Base-by-base conservation (phyloP, 768 basidiomycete species). In the Pseudohyphozyma bogoriensis region DNA sequence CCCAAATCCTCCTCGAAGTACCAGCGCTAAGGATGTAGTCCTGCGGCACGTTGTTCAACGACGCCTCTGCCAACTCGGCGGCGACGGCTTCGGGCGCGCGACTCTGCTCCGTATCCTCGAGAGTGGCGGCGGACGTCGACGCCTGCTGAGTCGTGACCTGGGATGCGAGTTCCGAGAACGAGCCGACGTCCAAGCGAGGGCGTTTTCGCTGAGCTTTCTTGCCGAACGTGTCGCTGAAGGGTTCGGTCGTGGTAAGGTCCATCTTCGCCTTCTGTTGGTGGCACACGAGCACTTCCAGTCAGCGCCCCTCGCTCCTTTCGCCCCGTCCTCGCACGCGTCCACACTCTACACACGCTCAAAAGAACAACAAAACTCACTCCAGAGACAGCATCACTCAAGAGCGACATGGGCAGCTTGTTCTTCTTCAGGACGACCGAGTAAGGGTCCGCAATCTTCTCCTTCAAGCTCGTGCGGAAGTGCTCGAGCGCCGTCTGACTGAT, bases 331-430 rank as follows among this genome's bases (percentile, higher is more conserved):
- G 22, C 3, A 26, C 51, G 13, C 32, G 51, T 42, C 40, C n/a
- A 15, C 15, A 42, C 10, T 9, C 42, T n/a, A n/a, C n/a, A n/a
- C n/a, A n/a, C n/a, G n/a, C n/a, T n/a, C n/a, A n/a, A n/a, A 60
- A 47, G 46, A 13, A 32, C 15, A 47, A 15, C 16, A 37, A 13
- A 51, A 63, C 76, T 40, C 58, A 81, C 89, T 79, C 92, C 93
- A 26, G 59, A 55, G 31, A 64, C 60, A 36, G 87, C 85, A 73
- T 95, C 92, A 67, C 93, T 89, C 37, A 99, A 78, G 44, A 99
- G 78, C 12, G 87, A 89, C 91, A 99, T 95, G 5, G 93, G 93
- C 18, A 99, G 79, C 75, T 97, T 97, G 76, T 96, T 97, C 60
- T 91, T 80, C 60, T 85, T 85, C 52, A 99, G 74, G 36, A 99